phyloP scores from a whole-genome alignment of 345 rosid genomes.

The Psidium guajava region DNA sequence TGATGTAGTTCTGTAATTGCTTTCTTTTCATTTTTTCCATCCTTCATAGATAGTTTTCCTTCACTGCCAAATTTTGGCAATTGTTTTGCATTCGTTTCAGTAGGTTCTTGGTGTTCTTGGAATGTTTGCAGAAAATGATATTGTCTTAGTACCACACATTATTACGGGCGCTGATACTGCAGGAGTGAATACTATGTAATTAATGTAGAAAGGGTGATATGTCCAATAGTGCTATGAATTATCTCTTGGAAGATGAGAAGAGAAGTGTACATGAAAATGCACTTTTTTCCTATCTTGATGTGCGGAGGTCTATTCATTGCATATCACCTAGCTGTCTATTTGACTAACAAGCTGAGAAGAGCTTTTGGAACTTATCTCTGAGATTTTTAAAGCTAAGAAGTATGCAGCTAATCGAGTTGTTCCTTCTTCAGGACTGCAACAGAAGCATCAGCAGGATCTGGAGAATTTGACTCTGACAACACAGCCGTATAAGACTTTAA shows the following conservation, averaged over 20 bases:
- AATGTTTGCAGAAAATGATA: not conserved
- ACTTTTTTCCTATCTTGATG: not conserved
- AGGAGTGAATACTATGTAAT: not conserved
- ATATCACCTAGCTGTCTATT: not conserved
- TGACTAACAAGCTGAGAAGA: not conserved
- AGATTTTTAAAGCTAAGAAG: not conserved
- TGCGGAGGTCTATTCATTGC: not conserved
- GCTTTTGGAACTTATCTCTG: not conserved
- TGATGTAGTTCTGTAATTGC: not conserved
- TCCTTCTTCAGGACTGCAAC: slow-evolving; percentile 26
- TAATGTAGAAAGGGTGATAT: not conserved
- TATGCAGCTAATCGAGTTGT: not conserved
- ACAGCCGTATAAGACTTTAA: slow-evolving; percentile 70
- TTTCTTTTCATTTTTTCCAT: not conserved
- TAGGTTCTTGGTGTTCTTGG: not conserved
- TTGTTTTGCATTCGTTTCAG: not conserved
- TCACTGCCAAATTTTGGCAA: too few relatives aligned
- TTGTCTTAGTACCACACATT: not conserved
- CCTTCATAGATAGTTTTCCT: too few relatives aligned
- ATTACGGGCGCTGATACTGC: not conserved
- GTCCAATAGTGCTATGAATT: not conserved
- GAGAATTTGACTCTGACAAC: slow-evolving; percentile 53
- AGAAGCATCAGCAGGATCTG: slow-evolving; percentile 55
- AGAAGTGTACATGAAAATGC: not conserved
- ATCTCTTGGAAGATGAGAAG: not conserved